phyloP scores from a whole-genome alignment of 1,284 basidiomycete genomes.

The Phaffia rhodozyma region DNA sequence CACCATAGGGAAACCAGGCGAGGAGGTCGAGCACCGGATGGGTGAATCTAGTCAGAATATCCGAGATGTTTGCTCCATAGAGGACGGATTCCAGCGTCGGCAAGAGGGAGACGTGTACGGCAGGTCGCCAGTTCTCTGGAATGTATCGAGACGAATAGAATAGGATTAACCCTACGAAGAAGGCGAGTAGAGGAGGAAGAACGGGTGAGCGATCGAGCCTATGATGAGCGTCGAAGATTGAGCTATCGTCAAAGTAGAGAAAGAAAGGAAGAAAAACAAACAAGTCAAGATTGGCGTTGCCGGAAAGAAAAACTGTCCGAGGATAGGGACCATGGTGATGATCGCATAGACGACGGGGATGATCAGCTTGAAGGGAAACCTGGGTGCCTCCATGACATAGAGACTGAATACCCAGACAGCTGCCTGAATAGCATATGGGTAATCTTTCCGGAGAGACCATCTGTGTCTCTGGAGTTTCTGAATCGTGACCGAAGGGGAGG shows the following conservation, averaged over 20 bases:
- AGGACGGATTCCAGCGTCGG: slow-evolving; percentile 88
- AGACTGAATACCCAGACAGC: slow-evolving; percentile 61
- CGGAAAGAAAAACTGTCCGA: slow-evolving; percentile 83
- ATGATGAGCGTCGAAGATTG: no score
- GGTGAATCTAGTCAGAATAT: slow-evolving; percentile 86
- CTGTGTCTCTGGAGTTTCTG: slow-evolving; percentile 48
- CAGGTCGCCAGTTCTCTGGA: slow-evolving; percentile 57
- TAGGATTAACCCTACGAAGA: slow-evolving; percentile 46
- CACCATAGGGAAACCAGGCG: slow-evolving; percentile 93
- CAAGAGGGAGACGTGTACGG: slow-evolving; percentile 79
- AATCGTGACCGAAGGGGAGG: slow-evolving; percentile 58
- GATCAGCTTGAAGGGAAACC: slow-evolving; percentile 60
- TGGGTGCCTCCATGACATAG: slow-evolving; percentile 54
- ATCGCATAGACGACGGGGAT: slow-evolving; percentile 63
- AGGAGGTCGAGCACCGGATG: slow-evolving; percentile 82
- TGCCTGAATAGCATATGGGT: slow-evolving; percentile 47
- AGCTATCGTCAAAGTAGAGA: no score
- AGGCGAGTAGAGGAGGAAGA: slow-evolving; percentile 14
- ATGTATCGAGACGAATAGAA: slow-evolving; percentile 83
- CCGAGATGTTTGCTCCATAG: slow-evolving; percentile 93
- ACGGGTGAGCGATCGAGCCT: no score
- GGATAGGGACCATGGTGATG: slow-evolving; percentile 69
- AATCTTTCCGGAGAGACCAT: slow-evolving; percentile 48
- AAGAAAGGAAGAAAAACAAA: no score
- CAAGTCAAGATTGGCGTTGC: slow-evolving; percentile 77